Percentiles rank a stretch among this genome's conserved stretches.
Conservation (phyloP, 345 rosid genomes). For the Eucalyptus pauciflora region DNA sequence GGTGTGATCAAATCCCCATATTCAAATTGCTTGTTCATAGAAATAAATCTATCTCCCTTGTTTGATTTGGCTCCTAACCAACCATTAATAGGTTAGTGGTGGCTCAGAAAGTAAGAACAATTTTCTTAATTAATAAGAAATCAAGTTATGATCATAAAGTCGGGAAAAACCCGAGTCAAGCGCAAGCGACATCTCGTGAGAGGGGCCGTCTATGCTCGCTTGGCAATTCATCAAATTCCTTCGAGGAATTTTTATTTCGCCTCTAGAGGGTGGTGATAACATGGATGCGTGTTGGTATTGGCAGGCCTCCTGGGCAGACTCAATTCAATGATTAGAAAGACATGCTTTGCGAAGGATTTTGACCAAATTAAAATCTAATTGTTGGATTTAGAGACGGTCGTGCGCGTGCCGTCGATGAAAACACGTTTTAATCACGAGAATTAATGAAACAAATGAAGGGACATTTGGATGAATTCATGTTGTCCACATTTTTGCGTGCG, state of each 20-base stretch:
- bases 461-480: too few species aligned
- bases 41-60: rapidly evolving
- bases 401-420: too few species aligned
- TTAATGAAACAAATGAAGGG: too few species aligned
- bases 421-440: too few species aligned
- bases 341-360: background rate
- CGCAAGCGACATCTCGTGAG: rapidly evolving
- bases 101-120: background rate
- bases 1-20: background rate
- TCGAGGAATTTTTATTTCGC: background rate
- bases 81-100: background rate
- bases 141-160: background rate
- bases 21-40: background rate
- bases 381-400: background rate
- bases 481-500: too few species aligned
- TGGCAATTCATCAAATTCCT: background rate
- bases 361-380: background rate
- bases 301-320: background rate
- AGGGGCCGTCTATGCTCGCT: rapidly evolving
- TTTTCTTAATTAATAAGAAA: background rate
- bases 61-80: background rate
- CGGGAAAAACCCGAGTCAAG: background rate
- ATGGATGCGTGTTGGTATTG: background rate
- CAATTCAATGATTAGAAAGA: background rate
- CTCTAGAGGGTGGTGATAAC: rapidly evolving